A percentile compares a stretch with the other conserved stretches of the same genome.
phyloP scores from a whole-genome alignment of 2,329 filamentous ascomycete genomes.

The Dryadomyces sulphureus region DNA sequence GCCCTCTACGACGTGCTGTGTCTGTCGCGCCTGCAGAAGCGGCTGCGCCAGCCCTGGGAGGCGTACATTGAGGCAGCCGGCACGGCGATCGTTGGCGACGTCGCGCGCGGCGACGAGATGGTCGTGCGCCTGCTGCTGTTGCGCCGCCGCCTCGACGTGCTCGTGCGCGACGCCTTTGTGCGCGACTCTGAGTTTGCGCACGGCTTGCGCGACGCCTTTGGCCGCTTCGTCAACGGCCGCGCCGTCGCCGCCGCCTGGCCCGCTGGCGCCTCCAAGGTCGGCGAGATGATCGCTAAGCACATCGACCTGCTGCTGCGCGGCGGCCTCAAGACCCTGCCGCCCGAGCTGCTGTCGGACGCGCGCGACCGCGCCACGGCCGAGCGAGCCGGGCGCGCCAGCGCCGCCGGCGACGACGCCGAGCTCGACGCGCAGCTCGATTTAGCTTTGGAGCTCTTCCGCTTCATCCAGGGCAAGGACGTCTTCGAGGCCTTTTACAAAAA shows the following conservation, averaged over 20 bases:
- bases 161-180: slow-evolving; percentile 63
- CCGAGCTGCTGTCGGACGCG: slow-evolving; percentile 47
- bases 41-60: slow-evolving; percentile 59
- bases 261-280: slow-evolving; percentile 81
- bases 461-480: slow-evolving; percentile 92
- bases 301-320: slow-evolving; percentile 80
- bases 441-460: slow-evolving; percentile 86
- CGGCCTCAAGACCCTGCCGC: slow-evolving; percentile 70
- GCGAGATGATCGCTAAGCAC: slow-evolving; percentile 97
- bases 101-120: slow-evolving; percentile 66
- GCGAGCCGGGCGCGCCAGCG: slow-evolving; percentile 47
- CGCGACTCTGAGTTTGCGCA: slow-evolving; percentile 65
- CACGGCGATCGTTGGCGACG: slow-evolving; percentile 64
- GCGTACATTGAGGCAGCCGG: slow-evolving; percentile 67
- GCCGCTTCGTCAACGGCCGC: slow-evolving; percentile 75
- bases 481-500: slow-evolving; percentile 99
- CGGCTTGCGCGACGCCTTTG: slow-evolving; percentile 71
- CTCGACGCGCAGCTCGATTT: slow-evolving; percentile 86
- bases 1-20: slow-evolving; percentile 66
- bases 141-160: slow-evolving; percentile 62
- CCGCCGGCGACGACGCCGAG: slow-evolving; percentile 80
- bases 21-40: slow-evolving; percentile 53
- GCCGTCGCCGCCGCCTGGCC: slow-evolving; percentile 57
- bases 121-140: slow-evolving; percentile 68
- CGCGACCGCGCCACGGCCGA: slow-evolving; percentile 43